Evolutionary conservation across 129 eudicot genomes (phyloP), one percentile per base, ranked within the genome.

Genomic region (Escallonia herrerae): DNA sequence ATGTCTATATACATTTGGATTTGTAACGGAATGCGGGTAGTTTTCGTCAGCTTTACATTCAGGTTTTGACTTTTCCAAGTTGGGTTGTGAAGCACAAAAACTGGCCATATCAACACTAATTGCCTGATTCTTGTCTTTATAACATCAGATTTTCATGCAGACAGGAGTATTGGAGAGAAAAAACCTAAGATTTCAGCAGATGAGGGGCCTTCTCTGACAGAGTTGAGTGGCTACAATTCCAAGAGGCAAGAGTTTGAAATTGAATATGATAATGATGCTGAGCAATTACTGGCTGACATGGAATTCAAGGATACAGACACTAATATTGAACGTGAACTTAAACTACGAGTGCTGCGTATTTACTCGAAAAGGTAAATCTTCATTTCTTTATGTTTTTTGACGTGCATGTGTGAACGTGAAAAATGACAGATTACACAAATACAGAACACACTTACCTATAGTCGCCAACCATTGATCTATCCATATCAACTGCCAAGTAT

Each of bases 211-310:
- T 59, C 89, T 40, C 44, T 89, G 71, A 83, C 78, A 15, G 98
- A 86, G 72, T 62, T 85, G 43, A 83, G 95, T 78, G 95, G 96
- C 59, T 93, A 85, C 67, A 93, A 93, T 67, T 61, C 87, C 43
- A 93, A 88, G 79, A 83, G 98, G 70, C 89, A 93, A 70, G 98
- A 93, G 68, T 93, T 93, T 76, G 98, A 93, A 60, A 72, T 86
- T 63, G 98, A 93, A 65, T 93, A 93, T 74, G 98, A 93, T 66
- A 93, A 93, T 76, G 98, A 93, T 72, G 98, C 98, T 63, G 98
- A 93, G 75, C 98, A 89, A 76, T 66, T 93, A 60, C 85, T 93
- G 44, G 95, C 96, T 40, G 98, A 93, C 77, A 88, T 93, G 98
- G 98, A 93, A 78, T 93, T 93, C 45, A 93, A 93, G 81, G 98